Conservation (phyloP, 805 yeast species). For the Kuraishia ogatae region DNA sequence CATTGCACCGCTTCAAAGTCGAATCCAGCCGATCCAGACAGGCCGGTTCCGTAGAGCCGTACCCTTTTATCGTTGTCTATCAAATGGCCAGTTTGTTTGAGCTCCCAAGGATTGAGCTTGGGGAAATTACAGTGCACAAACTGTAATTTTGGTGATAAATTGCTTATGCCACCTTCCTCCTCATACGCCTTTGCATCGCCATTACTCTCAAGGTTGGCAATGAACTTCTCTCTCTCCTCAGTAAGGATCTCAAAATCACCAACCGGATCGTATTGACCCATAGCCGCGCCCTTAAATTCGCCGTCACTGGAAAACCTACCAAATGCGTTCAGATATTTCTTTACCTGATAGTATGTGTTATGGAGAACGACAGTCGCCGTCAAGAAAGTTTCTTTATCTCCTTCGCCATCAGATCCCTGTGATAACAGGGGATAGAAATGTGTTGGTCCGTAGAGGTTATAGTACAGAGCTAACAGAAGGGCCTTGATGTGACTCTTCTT, state of each 20-base stretch:
- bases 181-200: conserved; percentile 3
- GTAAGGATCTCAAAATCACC: conserved; percentile 18
- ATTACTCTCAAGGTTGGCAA: conserved; percentile 2
- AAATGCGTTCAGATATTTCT: conserved; percentile 41
- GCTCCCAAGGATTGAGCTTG: conserved; percentile 52
- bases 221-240: not conserved
- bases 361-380: conserved; percentile 51
- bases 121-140: conserved; percentile 65
- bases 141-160: conserved; percentile 22
- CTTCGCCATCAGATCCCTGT: conserved; percentile 41
- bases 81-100: conserved; percentile 33
- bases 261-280: conserved; percentile 41
- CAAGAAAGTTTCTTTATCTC: conserved; percentile 53
- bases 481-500: conserved; percentile 46
- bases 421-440: conserved; percentile 45
- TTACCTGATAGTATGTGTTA: conserved; percentile 53
- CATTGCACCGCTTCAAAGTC: conserved; percentile 55
- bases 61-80: conserved; percentile 36
- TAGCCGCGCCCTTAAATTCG: conserved; percentile 34
- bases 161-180: conserved; percentile 5
- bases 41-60: conserved; percentile 52
- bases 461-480: conserved; percentile 46
- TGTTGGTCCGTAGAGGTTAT: conserved; percentile 52
- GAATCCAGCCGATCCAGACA: conserved; percentile 40
- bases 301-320: conserved; percentile 27